Evolutionary conservation across 1,284 basidiomycete species (phyloP), one percentile per base, ranked within the genome.

Genomic region (Baeospora myosura): DNA sequence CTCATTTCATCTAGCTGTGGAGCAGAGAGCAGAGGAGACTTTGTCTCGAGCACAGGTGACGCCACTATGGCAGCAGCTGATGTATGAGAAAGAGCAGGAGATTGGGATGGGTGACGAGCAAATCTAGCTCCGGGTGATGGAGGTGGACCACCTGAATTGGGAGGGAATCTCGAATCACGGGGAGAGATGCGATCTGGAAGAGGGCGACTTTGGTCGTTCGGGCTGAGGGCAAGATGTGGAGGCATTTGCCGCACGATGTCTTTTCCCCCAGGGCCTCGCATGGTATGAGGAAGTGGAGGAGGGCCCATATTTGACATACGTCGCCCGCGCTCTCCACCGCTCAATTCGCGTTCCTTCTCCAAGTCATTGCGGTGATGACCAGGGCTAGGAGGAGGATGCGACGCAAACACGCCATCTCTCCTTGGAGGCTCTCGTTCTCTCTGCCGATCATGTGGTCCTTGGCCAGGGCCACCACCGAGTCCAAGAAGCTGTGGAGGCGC

Each of bases 1-100:
- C 87, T 79, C 6, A 73, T 70, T 48, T 81, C 81, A 41, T 90
- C 82, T 31, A 86, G 57, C 51, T 86, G 84, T n/a, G 72, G 59
- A 6, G 52, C 65, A 17, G 55, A 53, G 8, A 66, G 42, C 32
- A 61, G 58, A 34, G 71, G 58, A 11, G 63, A 46, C 4, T 51
- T 44, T 16, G 63, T 58, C 39, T 60, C 60, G 17, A 59, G 47
- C 1, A 43, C 45, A 38, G 48, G 45, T 20, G 50, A 51, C 11
- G 34, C 14, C 29, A 31, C 23, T 18, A 23, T 40, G n/a, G 61
- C 48, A 6, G 57, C 48, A 16, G 57, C 48, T 16, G 66, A 64
- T 11, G 64, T 44, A 49, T 70, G 67, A 1, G 69, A 68, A 22
- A 65, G 44, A 16, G 59, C 56, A 24, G 71, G 66, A 12, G 71